These are phyloP conservation scores for Backusella circina DNA, from an alignment of 192 early-diverging fungal genomes.

Conservation along the genomic window DNA sequence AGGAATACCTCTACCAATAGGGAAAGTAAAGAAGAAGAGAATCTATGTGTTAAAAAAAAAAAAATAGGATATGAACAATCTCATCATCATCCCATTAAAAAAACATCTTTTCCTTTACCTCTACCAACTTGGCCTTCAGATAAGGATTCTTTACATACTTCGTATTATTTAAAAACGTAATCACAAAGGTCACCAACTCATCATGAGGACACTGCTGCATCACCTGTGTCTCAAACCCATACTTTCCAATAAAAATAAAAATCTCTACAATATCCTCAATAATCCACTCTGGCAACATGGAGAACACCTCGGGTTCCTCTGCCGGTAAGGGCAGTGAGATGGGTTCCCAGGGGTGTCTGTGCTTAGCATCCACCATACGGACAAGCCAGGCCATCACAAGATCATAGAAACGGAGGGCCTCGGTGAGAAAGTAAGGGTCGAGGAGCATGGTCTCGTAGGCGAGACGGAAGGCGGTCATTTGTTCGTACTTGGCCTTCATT, in stretches of 20 bases:
- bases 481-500: constrained; percentile 57
- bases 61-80: too few relatives aligned
- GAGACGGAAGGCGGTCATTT: constrained; percentile 59
- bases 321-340: constrained; percentile 51
- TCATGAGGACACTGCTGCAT: constrained; percentile 35
- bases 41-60: constrained; percentile 55
- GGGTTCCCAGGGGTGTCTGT: constrained; percentile 38
- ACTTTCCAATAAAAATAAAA: constrained; percentile 67
- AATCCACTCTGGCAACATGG: constrained; percentile 89
- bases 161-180: constrained; percentile 77
- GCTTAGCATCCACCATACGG: constrained; percentile 60
- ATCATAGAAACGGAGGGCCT: constrained; percentile 77
- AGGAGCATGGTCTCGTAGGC: constrained; percentile 75
- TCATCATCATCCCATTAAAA: too few relatives aligned
- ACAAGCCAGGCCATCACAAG: constrained; percentile 89
- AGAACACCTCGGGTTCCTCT: constrained; percentile 52
- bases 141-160: constrained; percentile 91
- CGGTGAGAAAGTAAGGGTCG: constrained; percentile 65
- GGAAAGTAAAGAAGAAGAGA: constrained; percentile 78
- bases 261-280: constrained; percentile 87
- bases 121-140: constrained; percentile 89
- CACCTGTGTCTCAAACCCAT: constrained; percentile 40
- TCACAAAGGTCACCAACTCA: constrained; percentile 63
- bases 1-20: constrained; percentile 53
- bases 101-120: constrained; percentile 65